Conservation (phyloP, 768 basidiomycete genomes). For the Calocybe cyanea region DNA sequence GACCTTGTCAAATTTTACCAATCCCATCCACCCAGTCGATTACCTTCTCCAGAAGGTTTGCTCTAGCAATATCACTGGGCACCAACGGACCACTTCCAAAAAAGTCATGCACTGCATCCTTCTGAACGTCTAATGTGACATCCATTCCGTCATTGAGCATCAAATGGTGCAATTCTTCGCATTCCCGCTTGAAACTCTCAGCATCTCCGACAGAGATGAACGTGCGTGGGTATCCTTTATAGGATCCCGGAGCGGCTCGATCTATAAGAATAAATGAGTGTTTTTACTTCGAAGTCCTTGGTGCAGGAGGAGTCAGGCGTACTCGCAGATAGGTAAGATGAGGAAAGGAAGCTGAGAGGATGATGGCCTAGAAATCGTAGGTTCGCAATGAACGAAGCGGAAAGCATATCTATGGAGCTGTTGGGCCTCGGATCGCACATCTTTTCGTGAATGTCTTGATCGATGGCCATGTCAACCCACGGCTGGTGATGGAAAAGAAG, state of each 20-base stretch:
- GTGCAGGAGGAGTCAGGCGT: not conserved
- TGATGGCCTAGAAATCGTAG: slow-evolving; percentile 17
- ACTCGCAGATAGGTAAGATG: slow-evolving; percentile 18
- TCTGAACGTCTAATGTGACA: slow-evolving; percentile 18
- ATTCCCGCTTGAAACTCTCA: slow-evolving; percentile 18
- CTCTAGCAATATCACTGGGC: not conserved
- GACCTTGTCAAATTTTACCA: too few relatives aligned
- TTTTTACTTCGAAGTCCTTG: too few relatives aligned
- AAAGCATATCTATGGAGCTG: slow-evolving; percentile 13
- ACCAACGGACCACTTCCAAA: slow-evolving; percentile 3
- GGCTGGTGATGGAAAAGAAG: too few relatives aligned
- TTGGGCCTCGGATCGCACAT: slow-evolving; percentile 11
- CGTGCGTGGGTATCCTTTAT: slow-evolving; percentile 15
- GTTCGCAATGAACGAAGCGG: slow-evolving; percentile 14
- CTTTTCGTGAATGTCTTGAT: slow-evolving; percentile 11
- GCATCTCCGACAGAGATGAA: slow-evolving; percentile 20
- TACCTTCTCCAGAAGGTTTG: not conserved
- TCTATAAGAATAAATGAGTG: not conserved
- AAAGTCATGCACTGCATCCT: slow-evolving; percentile 21
- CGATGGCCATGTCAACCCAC: slow-evolving; percentile 18
- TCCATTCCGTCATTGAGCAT: slow-evolving; percentile 20
- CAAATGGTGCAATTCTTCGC: slow-evolving; percentile 12
- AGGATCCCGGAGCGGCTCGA: slow-evolving; percentile 15
- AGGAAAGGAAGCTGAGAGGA: slow-evolving; percentile 11
- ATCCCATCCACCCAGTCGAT: not conserved